Evolutionary conservation across 2,329 filamentous ascomycete species (phyloP), one percentile per base, ranked within the genome.

Genomic region (Arthrobotrys sinensis): DNA sequence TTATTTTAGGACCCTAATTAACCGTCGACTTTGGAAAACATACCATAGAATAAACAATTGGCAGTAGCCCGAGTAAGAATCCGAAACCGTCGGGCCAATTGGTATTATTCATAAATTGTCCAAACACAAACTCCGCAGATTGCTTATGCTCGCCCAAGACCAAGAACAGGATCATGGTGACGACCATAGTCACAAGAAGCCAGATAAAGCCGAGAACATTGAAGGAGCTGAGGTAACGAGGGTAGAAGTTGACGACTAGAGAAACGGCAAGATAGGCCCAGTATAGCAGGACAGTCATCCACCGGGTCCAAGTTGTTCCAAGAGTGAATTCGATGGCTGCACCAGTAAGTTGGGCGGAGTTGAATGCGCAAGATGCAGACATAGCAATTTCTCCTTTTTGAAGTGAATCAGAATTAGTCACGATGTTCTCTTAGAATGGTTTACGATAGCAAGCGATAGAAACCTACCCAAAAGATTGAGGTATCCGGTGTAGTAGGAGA

Each of bases 21-120:
- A 57, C 32, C 46, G 1, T 14, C 1, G 48, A 60, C 21, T 28
- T 24, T 14, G 57, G 3, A 40, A 28, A 38, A 60, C 60, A 21
- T 63, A 77, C 73, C 76, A 79, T 79, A 16, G 76, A 79, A 57
- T 79, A 79, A 38, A 75, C 76, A 32, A 79, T 75, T 24, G 76
- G 76, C 21, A 79, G 40, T 48, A 79, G 28, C 1, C 76, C 76
- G 1, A 79, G 64, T 4, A 79, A 48, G 8, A 16, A 73, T 6
- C 45, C 40, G 32, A 75, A 75, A 1, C 68, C 76, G 40, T 75
- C 65, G 7, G 69, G 69, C 68, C 69, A 79, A n/a, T 66, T 66
- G 32, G 76, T 79, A 43, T 75, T 79, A 63, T 79, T 79, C 12
- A 73, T 62, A 50, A 79, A 79, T 28, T 64, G 21, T 28, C 36